Evolutionary conservation across 345 rosid species (phyloP).

Genomic region (Heritiera fomes): DNA sequence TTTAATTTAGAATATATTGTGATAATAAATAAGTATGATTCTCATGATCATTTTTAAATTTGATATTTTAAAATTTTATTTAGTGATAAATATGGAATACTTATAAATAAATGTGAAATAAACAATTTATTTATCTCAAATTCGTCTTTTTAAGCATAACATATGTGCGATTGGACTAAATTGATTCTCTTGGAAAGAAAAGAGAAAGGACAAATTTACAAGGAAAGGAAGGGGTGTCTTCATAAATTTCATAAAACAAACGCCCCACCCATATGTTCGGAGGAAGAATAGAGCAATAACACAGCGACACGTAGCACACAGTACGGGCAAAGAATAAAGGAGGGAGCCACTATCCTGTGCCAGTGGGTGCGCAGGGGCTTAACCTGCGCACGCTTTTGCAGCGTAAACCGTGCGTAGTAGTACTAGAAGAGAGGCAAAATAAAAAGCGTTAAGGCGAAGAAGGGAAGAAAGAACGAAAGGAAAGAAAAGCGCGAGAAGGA

Average conservation of each 20-base stretch:
- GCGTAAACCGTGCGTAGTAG: constrained; percentile 29
- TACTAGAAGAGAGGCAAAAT: constrained; percentile 24
- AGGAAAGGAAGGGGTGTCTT: background rate
- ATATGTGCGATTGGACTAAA: too few species aligned
- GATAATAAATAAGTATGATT: too few species aligned
- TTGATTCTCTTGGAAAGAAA: background rate
- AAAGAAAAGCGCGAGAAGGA: constrained; percentile 14
- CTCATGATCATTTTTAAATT: too few species aligned
- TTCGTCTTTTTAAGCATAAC: too few species aligned
- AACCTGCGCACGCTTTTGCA: constrained; percentile 49
- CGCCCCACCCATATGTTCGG: background rate
- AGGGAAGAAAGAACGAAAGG: constrained; percentile 18
- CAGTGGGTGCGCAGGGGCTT: constrained; percentile 16
- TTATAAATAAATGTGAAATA: too few species aligned
- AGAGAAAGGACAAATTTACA: background rate
- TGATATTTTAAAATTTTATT: too few species aligned
- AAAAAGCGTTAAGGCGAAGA: constrained; percentile 13
- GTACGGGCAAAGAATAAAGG: background rate
- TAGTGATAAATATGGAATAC: too few species aligned
- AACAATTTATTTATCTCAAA: too few species aligned
- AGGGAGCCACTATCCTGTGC: constrained; percentile 12
- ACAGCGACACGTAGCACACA: background rate
- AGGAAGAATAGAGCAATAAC: background rate
- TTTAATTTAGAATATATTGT: too few species aligned
- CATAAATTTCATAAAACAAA: background rate